phyloP scores from a whole-genome alignment of 495 filamentous ascomycete species.

The Gamarada debralockiae region DNA sequence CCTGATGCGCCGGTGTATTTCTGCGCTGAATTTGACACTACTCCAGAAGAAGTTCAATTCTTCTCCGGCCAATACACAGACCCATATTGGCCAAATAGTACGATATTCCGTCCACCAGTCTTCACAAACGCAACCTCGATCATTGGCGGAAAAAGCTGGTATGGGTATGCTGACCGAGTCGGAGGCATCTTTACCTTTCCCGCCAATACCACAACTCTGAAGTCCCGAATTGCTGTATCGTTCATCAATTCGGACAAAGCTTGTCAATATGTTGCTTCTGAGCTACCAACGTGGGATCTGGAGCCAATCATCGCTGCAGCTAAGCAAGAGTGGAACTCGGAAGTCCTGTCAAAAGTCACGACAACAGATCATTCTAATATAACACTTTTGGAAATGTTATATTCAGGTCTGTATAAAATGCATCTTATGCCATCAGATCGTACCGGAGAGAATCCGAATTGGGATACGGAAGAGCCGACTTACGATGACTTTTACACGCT shows the following conservation, averaged over 20 bases:
- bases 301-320: constrained; percentile 46
- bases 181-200: constrained; percentile 33
- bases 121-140: constrained; percentile 7
- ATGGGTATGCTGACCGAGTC: constrained; percentile 24
- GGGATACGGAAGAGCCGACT: constrained; percentile 66
- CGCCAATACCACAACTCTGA: not conserved
- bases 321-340: constrained; percentile 45
- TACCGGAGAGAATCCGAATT: constrained; percentile 72
- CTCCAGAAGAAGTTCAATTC: constrained; percentile 26
- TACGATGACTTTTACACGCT: constrained; percentile 65
- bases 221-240: constrained; percentile 52
- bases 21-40: constrained; percentile 47
- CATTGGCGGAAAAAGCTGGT: not conserved
- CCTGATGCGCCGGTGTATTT: constrained; percentile 52
- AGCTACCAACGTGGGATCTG: constrained; percentile 66
- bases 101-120: not conserved
- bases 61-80: constrained; percentile 38
- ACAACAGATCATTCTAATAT: not conserved
- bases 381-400: constrained; percentile 1
- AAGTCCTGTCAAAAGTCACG: constrained; percentile 1
- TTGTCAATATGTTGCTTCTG: constrained; percentile 59
- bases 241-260: constrained; percentile 62
- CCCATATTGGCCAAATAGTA: constrained; percentile 12
- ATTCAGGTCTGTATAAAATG: constrained; percentile 47
- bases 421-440: constrained; percentile 73